A percentile compares a stretch with the other conserved stretches of the same genome.
phyloP scores from a whole-genome alignment of 192 early-diverging fungal species.

The Chytriomyces sp. region DNA sequence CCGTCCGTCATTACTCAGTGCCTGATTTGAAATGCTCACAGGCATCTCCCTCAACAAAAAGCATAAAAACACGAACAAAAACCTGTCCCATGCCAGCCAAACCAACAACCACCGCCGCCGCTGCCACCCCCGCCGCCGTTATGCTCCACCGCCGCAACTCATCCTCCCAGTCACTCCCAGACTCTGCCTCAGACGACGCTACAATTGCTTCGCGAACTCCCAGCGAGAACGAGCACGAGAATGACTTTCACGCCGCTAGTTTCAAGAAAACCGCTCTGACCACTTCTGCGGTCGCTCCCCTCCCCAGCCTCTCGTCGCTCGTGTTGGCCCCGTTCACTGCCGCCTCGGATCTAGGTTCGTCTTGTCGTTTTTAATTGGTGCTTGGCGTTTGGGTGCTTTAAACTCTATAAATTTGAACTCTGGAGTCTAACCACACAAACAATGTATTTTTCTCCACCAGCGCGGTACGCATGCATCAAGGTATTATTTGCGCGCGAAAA shows the following conservation, averaged over 20 bases:
- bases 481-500: neutral
- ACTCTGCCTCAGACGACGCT: neutral
- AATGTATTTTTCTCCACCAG: neutral
- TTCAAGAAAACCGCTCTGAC: neutral
- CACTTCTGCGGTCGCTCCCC: neutral
- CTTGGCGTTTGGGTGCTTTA: too few relatives aligned
- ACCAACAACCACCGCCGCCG: neutral
- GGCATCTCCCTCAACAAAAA: too few relatives aligned
- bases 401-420: too few relatives aligned
- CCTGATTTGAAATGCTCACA: too few relatives aligned
- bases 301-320: neutral
- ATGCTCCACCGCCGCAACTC: neutral
- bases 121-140: neutral
- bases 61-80: too few relatives aligned
- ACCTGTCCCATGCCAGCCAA: neutral
- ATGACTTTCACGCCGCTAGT: neutral
- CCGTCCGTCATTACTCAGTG: too few relatives aligned
- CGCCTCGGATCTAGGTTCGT: neutral
- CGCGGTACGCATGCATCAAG: neutral
- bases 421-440: too few relatives aligned
- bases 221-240: neutral
- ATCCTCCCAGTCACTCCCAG: neutral
- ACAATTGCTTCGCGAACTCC: too few relatives aligned
- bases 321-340: neutral
- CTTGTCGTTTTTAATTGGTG: neutral